Evolutionary conservation across 306 rosid species (phyloP).

Genomic region (Lathyrus aphaca): DNA sequence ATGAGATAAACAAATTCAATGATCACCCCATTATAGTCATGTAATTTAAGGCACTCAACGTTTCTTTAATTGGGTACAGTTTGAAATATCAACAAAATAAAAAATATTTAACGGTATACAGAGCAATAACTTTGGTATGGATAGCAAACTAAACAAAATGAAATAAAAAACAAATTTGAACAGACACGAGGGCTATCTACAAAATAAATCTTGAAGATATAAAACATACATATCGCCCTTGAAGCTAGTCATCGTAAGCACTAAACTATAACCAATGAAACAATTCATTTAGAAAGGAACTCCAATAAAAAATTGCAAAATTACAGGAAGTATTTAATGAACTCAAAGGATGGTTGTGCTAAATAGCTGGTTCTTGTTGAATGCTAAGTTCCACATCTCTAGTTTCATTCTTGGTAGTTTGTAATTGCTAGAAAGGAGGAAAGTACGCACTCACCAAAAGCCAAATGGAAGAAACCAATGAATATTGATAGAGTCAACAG

Average conservation of each 20-base stretch:
- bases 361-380: neutral
- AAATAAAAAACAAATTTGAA: neutral
- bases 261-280: neutral
- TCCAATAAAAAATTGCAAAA: neutral
- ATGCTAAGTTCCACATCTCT: neutral
- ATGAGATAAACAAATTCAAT: constrained; percentile 12
- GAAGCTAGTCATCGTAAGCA: constrained; percentile 7
- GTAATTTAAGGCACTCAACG: constrained; percentile 17
- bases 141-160: constrained; percentile 12
- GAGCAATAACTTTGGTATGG: neutral
- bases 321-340: constrained; percentile 13
- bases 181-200: neutral
- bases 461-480: neutral
- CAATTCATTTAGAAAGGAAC: neutral
- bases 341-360: neutral
- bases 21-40: constrained; percentile 15
- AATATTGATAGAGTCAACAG: neutral
- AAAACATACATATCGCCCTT: constrained; percentile 6
- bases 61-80: constrained; percentile 19
- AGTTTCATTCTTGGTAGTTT: neutral
- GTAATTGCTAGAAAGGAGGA: neutral
- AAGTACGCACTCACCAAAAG: neutral
- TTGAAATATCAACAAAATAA: neutral
- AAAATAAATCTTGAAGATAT: constrained; percentile 10
- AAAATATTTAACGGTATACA: constrained; percentile 3